These are phyloP conservation scores for Starmerella floris DNA, from an alignment of 805 yeast species.

Conservation along the genomic window DNA sequence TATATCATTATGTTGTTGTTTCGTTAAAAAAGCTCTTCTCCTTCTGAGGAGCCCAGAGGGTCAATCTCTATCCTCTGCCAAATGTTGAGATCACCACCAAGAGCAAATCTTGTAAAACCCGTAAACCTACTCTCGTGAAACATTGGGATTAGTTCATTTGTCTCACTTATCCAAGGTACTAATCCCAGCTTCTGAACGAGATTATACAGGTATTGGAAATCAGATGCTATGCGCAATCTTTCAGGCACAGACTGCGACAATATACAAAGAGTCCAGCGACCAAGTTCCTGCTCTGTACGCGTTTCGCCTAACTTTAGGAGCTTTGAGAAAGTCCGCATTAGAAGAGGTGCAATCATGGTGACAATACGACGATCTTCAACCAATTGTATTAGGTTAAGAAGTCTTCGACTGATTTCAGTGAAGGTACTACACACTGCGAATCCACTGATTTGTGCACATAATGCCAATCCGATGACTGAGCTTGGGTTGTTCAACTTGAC, in stretches of 20 bases:
- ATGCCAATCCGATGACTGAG: constrained; percentile 3
- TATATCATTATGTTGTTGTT: too few relatives aligned
- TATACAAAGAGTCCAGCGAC: constrained; percentile 5
- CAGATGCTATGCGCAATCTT: background rate
- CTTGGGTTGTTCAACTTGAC: background rate
- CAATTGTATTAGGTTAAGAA: constrained; percentile 3
- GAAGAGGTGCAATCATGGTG: constrained; percentile 9
- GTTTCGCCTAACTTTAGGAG: constrained; percentile 6
- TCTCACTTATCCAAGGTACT: constrained; percentile 5
- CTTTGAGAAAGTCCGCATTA: constrained; percentile 3
- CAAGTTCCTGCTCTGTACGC: constrained; percentile 1
- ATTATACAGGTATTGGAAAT: background rate
- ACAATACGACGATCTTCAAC: constrained; percentile 6
- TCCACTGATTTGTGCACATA: constrained; percentile 3
- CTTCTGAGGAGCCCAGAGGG: too few relatives aligned
- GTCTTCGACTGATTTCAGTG: background rate
- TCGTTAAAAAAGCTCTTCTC: too few relatives aligned
- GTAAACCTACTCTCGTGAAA: background rate
- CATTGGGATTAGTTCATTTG: background rate
- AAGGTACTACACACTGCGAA: background rate
- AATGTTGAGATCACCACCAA: background rate
- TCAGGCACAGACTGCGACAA: constrained; percentile 6
- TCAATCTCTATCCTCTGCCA: too few relatives aligned
- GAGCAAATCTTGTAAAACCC: background rate
- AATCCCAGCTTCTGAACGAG: background rate